Evolutionary conservation across 441 rosid species (phyloP).

Genomic region (Gossypium armourianum): DNA sequence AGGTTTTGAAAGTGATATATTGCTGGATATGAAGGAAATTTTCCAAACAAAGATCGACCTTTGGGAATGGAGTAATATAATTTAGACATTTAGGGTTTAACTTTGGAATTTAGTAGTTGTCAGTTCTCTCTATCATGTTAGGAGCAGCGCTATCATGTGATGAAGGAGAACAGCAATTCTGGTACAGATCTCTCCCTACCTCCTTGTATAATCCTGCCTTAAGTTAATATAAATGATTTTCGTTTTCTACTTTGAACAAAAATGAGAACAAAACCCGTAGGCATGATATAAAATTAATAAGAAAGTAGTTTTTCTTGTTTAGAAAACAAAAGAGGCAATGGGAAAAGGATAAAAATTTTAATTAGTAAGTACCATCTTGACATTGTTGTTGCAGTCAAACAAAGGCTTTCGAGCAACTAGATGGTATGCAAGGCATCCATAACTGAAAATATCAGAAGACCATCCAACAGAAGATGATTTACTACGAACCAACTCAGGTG

Average conservation of each 20-base stretch:
- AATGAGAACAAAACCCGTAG: background rate
- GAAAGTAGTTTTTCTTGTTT: background rate
- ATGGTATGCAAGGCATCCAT: conserved; percentile 78
- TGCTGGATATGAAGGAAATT: background rate
- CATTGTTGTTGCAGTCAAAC: conserved; percentile 84
- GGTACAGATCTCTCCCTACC: background rate
- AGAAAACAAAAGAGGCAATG: conserved; percentile 12
- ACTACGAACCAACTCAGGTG: conserved; percentile 83
- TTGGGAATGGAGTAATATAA: background rate
- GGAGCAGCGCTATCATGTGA: background rate
- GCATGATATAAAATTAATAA: background rate
- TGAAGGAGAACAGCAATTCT: background rate
- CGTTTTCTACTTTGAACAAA: background rate
- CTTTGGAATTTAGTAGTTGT: background rate
- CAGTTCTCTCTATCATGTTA: background rate
- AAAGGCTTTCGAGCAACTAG: conserved; percentile 75
- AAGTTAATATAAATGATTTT: background rate
- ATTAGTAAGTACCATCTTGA: conserved; percentile 63
- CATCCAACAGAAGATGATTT: conserved; percentile 53
- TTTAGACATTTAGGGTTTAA: background rate
- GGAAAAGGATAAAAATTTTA: background rate
- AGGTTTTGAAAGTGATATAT: background rate
- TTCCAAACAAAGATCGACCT: background rate
- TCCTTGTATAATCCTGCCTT: background rate
- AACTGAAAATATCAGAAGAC: conserved; percentile 77